Base-by-base conservation (phyloP, 192 early-diverging fungal species). In the Phlyctochytrium planicorne region DNA sequence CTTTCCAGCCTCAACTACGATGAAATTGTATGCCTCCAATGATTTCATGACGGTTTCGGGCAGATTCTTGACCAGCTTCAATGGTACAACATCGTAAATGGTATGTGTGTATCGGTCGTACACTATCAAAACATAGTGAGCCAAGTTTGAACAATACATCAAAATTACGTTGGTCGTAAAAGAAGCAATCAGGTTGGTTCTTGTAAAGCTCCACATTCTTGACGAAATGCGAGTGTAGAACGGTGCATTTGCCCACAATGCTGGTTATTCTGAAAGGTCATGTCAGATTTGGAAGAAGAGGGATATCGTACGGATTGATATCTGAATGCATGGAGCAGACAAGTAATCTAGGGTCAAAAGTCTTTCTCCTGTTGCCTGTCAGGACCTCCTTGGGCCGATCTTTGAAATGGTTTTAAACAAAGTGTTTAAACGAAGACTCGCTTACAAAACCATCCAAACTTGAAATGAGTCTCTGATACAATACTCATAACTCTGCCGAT, bases 51-150 rank as follows among this genome's bases (percentile, higher is more conserved):
- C 85, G 52, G 92, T 82, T 2, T 78, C 77, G 30, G 94, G 93
- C 17, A 93, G 84, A 59, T 94, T 94, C 35, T 85, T 90, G 37
- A 93, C 89, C 27, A 86, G 76, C 27, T 86, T 80, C 27, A 91
- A 82, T 0, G 94, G 92, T 1, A 95, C 70, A 14, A 94, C 91
- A 66, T 96, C 94, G 74, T 93, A 95, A 12, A 92, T 75, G 4
- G 93, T 88, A 34, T 90, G 87, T 29, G 89, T 95, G 79, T 92
- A 95, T 31, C 93, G 86, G 73, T 96, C 94, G 66, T 93, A 96
- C 20, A 96, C 77, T 79, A 63, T 56, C 69, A n/a, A 40, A 69
- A 59, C 25, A 30, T 4, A 34, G 65, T 65, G n/a, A 65, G 6
- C 16, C 27, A 23, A 60, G 3, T n/a, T 57, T 62, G 52, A 3